phyloP scores from a whole-genome alignment of 306 rosid species.

The Carpinus fangiana region DNA sequence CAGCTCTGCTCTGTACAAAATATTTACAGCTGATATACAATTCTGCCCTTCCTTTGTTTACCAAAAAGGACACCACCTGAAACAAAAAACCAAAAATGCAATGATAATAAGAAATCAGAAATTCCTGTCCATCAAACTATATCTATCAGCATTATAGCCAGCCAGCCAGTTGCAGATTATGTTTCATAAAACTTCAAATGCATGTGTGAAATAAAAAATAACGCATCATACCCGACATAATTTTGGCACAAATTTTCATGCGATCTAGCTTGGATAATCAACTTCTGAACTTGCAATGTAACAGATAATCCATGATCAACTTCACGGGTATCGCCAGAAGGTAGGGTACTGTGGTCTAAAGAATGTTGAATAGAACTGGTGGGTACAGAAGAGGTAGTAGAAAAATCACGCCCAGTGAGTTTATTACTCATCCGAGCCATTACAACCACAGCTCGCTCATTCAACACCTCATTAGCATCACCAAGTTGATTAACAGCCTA shows the following conservation, averaged over 20 bases:
- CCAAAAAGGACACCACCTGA: slow-evolving; percentile 99
- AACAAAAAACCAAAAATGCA: slow-evolving; percentile 17
- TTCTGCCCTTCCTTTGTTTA: slow-evolving; percentile 28
- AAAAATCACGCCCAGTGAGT: slow-evolving; percentile 97
- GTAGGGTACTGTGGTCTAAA: slow-evolving; percentile 65
- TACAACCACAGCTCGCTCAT: slow-evolving; percentile 96
- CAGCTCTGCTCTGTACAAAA: slow-evolving; percentile 17
- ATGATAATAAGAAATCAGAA: background rate
- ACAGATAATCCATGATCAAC: slow-evolving; percentile 88
- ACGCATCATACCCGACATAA: slow-evolving; percentile 78
- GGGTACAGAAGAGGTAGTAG: slow-evolving; percentile 59
- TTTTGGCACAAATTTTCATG: slow-evolving; percentile 96
- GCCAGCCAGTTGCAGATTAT: background rate
- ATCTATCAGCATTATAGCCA: background rate
- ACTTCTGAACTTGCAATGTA: slow-evolving; percentile 86
- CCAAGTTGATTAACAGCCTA: slow-evolving; percentile 99
- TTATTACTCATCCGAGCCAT: slow-evolving; percentile 97
- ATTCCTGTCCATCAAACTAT: background rate
- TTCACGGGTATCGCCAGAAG: slow-evolving; percentile 82
- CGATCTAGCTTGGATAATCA: slow-evolving; percentile 81
- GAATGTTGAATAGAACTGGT: slow-evolving; percentile 57
- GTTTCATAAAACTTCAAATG: background rate
- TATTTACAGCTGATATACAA: slow-evolving; percentile 46
- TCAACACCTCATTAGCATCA: slow-evolving; percentile 96
- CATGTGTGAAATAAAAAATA: background rate